Conservation (phyloP, 2,329 filamentous ascomycete species). For the Mariannaea elegans region DNA sequence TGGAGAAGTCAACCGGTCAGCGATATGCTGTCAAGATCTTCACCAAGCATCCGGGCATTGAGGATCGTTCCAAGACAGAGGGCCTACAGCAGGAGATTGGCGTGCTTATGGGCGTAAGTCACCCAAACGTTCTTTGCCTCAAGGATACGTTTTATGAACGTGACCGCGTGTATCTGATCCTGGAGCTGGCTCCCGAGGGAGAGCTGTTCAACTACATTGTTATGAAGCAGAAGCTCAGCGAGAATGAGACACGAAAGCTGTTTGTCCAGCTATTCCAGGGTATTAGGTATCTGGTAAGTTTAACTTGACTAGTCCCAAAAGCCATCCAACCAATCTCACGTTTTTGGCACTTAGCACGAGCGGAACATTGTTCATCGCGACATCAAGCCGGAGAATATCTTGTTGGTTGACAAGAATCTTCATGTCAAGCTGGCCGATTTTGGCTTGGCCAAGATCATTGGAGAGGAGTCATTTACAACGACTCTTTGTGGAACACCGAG, state of each 20-base stretch:
- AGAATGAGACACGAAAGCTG: constrained; percentile 84
- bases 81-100: constrained; percentile 95
- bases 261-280: constrained; percentile 93
- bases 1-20: constrained; percentile 83
- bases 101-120: constrained; percentile 95
- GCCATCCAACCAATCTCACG: constrained; percentile 6
- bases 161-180: constrained; percentile 88
- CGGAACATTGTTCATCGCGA: constrained; percentile 97
- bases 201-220: constrained; percentile 97
- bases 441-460: constrained; percentile 96
- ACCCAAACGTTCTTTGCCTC: constrained; percentile 90
- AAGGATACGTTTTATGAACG: constrained; percentile 95
- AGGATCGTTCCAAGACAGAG: constrained; percentile 84
- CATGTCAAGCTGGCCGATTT: constrained; percentile 95
- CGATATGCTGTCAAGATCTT: constrained; percentile 96
- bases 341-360: constrained; percentile 74
- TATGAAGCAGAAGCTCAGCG: constrained; percentile 85
- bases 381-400: constrained; percentile 97
- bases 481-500: constrained; percentile 96
- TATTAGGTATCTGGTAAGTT: constrained; percentile 88
- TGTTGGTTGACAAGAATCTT: constrained; percentile 85
- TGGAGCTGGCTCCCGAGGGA: constrained; percentile 90
- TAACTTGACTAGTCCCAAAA: neutral
- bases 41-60: constrained; percentile 82
- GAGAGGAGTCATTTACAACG: constrained; percentile 97